A percentile compares a stretch with the other conserved stretches of the same genome.
Conservation (phyloP, 2,329 filamentous ascomycete species). For the Colletotrichum zoysiae region DNA sequence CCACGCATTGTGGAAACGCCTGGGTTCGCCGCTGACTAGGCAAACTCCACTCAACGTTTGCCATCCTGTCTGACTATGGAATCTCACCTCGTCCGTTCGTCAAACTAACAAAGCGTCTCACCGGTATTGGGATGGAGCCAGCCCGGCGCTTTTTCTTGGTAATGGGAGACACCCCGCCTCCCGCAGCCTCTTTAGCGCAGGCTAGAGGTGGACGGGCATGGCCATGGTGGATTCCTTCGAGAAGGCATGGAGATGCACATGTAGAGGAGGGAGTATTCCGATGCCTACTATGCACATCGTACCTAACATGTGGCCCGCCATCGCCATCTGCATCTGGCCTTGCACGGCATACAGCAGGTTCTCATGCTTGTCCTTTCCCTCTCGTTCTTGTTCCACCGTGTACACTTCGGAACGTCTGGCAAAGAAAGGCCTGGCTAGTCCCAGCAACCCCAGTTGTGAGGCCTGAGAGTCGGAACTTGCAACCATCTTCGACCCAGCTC, state of each 20-base stretch:
- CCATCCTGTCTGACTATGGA: constrained; percentile 18
- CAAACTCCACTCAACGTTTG: constrained; percentile 16
- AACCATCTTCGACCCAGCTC: neutral
- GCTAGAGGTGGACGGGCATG: neutral
- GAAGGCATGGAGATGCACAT: neutral
- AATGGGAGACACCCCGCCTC: constrained; percentile 1
- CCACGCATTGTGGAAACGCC: constrained; percentile 3
- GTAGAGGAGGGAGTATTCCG: neutral
- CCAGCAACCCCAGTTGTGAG: constrained; percentile 1
- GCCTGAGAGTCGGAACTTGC: neutral
- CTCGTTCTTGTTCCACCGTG: neutral
- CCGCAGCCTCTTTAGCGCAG: neutral
- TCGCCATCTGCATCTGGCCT: constrained; percentile 16
- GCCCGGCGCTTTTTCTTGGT: constrained; percentile 12
- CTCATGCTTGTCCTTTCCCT: neutral
- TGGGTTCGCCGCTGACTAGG: neutral
- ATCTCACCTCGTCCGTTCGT: constrained; percentile 10
- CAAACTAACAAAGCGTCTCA: constrained; percentile 5
- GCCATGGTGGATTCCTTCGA: constrained; percentile 19
- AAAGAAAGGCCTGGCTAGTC: neutral
- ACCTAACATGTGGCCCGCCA: constrained; percentile 12
- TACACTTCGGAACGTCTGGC: constrained; percentile 7
- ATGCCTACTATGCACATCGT: neutral
- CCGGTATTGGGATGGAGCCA: constrained; percentile 3
- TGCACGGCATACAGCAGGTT: neutral